phyloP scores from a whole-genome alignment of 2,329 filamentous ascomycete genomes.

The Penicillium brasilianum region DNA sequence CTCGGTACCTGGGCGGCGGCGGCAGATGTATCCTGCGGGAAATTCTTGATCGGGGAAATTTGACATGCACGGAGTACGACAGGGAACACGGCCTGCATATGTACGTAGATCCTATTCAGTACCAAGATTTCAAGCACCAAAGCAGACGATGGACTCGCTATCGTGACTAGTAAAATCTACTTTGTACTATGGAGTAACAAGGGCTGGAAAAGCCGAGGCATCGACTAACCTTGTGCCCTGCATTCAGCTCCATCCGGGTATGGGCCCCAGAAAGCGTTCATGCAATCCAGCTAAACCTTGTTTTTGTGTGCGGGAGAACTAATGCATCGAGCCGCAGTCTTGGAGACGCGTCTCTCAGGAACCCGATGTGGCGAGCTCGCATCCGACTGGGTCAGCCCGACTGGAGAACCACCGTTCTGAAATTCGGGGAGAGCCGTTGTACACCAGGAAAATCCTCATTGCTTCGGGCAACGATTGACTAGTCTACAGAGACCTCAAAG shows the following conservation, averaged over 20 bases:
- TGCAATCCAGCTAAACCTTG: slow-evolving; percentile 32
- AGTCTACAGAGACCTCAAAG: background rate
- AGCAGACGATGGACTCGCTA: background rate
- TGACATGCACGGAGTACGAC: background rate
- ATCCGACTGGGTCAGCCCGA: slow-evolving; percentile 17
- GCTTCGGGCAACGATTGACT: background rate
- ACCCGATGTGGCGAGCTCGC: slow-evolving; percentile 24
- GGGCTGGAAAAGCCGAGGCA: background rate
- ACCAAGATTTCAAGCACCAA: background rate
- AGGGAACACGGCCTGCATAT: background rate
- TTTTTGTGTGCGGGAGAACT: slow-evolving; percentile 29
- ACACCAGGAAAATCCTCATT: slow-evolving; percentile 5
- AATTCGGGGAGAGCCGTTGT: slow-evolving; percentile 16
- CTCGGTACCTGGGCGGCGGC: slow-evolving; percentile 8
- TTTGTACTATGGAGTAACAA: background rate
- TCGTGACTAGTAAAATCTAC: background rate
- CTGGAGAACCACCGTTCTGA: slow-evolving; percentile 21
- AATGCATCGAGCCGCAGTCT: slow-evolving; percentile 37
- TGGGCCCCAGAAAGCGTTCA: slow-evolving; percentile 28
- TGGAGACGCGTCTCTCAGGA: slow-evolving; percentile 28
- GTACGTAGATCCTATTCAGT: background rate
- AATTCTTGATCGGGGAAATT: slow-evolving; percentile 13
- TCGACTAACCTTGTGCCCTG: background rate
- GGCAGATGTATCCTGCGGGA: background rate
- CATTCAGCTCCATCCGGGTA: background rate